Conservation (phyloP, 805 yeast species). For the Priceomyces fermenticarens region DNA sequence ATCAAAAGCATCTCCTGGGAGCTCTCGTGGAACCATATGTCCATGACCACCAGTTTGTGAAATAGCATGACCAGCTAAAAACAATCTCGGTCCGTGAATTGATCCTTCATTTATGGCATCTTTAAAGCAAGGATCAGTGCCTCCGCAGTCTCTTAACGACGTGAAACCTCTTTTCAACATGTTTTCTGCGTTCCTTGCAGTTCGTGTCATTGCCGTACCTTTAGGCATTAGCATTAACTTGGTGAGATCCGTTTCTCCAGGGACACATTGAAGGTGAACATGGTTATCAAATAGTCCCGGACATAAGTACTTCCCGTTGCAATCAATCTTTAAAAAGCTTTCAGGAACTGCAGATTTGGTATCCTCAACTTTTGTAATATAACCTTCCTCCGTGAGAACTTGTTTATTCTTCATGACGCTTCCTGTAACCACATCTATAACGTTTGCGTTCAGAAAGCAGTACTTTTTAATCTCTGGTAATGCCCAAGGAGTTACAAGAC, state of each 20-base stretch:
- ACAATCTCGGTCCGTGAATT: slow-evolving; percentile 20
- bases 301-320: slow-evolving; percentile 19
- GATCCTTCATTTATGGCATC: slow-evolving; percentile 22
- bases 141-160: slow-evolving; percentile 9
- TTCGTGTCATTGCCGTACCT: slow-evolving; percentile 17
- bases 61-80: slow-evolving; percentile 19
- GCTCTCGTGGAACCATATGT: slow-evolving; percentile 16
- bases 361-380: slow-evolving; percentile 8
- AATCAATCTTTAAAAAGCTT: slow-evolving; percentile 13
- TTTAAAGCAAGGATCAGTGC: slow-evolving; percentile 16
- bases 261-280: slow-evolving; percentile 19
- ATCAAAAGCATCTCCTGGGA: slow-evolving; percentile 19
- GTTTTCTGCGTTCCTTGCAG: slow-evolving; percentile 11
- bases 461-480: slow-evolving; percentile 15
- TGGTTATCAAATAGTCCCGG: slow-evolving; percentile 25
- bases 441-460: slow-evolving; percentile 15
- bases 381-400: slow-evolving; percentile 16
- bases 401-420: slow-evolving; percentile 9
- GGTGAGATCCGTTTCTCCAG: slow-evolving; percentile 18
- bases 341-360: slow-evolving; percentile 1
- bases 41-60: slow-evolving; percentile 29
- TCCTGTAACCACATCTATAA: slow-evolving; percentile 16
- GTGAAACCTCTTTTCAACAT: slow-evolving; percentile 19
- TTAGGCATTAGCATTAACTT: slow-evolving; percentile 15
- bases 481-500: slow-evolving; percentile 19